phyloP scores from a whole-genome alignment of 2,329 filamentous ascomycete genomes.

The Aureobasidium mangrovei region DNA sequence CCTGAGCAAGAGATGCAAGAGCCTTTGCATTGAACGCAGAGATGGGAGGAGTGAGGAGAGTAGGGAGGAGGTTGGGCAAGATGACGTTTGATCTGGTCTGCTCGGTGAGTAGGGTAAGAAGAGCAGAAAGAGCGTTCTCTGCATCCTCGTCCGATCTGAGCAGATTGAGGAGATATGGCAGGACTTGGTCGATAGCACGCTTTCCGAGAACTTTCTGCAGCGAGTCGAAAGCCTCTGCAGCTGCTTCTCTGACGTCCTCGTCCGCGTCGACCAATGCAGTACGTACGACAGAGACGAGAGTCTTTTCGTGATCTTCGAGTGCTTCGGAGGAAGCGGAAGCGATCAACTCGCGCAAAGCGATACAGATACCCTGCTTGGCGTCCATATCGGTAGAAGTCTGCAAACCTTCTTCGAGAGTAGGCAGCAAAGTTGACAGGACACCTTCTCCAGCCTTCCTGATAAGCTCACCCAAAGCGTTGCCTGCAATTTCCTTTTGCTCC shows the following conservation, averaged over 20 bases:
- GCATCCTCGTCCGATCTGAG: conserved; percentile 78
- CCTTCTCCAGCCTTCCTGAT: conserved; percentile 95
- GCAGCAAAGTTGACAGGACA: conserved; percentile 77
- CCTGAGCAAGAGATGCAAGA: conserved; percentile 82
- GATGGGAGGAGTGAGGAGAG: conserved; percentile 80
- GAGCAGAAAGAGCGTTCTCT: conserved; percentile 82
- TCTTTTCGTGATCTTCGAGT: conserved; percentile 90
- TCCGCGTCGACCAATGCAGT: conserved; percentile 86
- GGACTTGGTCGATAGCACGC: conserved; percentile 85
- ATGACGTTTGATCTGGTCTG: conserved; percentile 92
- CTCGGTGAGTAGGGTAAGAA: conserved; percentile 90
- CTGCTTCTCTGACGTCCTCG: conserved; percentile 83
- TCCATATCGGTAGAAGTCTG: conserved; percentile 83
- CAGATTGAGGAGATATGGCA: conserved; percentile 86
- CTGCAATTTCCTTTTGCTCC: conserved; percentile 98
- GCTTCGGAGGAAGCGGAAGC: conserved; percentile 79
- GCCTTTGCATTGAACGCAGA: conserved; percentile 92
- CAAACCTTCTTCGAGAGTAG: conserved; percentile 85
- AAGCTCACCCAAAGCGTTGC: conserved; percentile 90
- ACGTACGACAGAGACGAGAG: conserved; percentile 85
- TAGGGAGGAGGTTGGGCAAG: conserved; percentile 89
- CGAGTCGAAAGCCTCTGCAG: conserved; percentile 93
- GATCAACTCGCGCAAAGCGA: conserved; percentile 89
- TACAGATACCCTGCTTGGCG: conserved; percentile 93
- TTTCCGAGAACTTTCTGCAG: conserved; percentile 91